Evolutionary conservation across 2,329 filamentous ascomycete species (phyloP), one percentile per base, ranked within the genome.

Genomic region (Lithohypha guttulata): DNA sequence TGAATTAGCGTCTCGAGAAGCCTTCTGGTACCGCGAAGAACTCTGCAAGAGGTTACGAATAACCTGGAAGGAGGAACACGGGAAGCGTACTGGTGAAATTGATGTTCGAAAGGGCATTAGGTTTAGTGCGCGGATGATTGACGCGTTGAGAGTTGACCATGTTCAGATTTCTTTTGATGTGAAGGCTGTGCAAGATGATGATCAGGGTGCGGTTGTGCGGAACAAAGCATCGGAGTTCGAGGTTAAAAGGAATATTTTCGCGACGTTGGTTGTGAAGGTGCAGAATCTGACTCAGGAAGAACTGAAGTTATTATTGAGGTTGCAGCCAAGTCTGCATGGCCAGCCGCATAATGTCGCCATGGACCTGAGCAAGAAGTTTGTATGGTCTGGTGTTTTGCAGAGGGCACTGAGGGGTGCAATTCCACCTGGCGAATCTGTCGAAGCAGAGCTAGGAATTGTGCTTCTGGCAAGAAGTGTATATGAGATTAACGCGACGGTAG

Each of bases 11-110:
- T 81, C 72, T 44, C 71, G 87, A 36, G 85, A 94, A 61, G 77
- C 79, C 0, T 95, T 95, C 57, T 95, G 87, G 87, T 94, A 85
- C 58, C 76, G 86, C 11, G 83, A 93, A 57, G 77, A 76, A 54
- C 71, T 95, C 2, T 70, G 95, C 2, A 78, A 81, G 43, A 68
- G 69, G 28, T 62, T 94, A 7, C 70, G 69, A 18, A 85, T 80
- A 0, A 74, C 69, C 0, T 95, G 87, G 87, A 73, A 66, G 40
- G 73, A 78, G 48, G 61, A 65, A 11, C 75, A 75, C 0, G 61
- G 65, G 50, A 64, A 63, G 2, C 70, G 80, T 26, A 62, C 65
- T 31, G 87, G 87, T 2, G 68, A 66, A 1, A 72, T 95, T 36
- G 84, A 93, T 54, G 64, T 94, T 3, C 77, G 86, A 28, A 51